Conservation (phyloP, 2,329 filamentous ascomycete genomes). For the Apiospora koreana region DNA sequence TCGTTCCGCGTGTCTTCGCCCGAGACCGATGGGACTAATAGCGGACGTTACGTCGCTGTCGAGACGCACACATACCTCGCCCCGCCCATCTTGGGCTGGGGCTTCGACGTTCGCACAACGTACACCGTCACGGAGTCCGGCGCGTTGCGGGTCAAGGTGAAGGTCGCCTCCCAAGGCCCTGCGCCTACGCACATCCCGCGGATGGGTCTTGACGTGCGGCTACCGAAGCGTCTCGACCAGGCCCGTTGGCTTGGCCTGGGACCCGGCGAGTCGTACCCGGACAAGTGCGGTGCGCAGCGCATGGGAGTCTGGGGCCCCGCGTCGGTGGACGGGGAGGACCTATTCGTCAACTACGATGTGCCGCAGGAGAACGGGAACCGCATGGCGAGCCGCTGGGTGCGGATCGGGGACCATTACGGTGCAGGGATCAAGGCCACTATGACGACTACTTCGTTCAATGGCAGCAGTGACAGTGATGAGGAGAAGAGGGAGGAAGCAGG, state of each 20-base stretch:
- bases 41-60: slow-evolving; percentile 31
- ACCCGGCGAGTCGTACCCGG: slow-evolving; percentile 64
- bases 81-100: slow-evolving; percentile 64
- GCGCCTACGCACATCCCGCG: slow-evolving; percentile 59
- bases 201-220: slow-evolving; percentile 59
- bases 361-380: slow-evolving; percentile 70
- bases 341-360: slow-evolving; percentile 63
- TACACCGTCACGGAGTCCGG: slow-evolving; percentile 54
- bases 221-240: slow-evolving; percentile 46
- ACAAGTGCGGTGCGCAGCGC: slow-evolving; percentile 58
- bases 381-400: slow-evolving; percentile 60
- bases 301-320: slow-evolving; percentile 46
- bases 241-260: slow-evolving; percentile 64
- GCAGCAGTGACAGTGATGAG: not conserved
- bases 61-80: slow-evolving; percentile 51
- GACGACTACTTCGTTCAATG: slow-evolving; percentile 17
- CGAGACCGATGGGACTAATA: slow-evolving; percentile 16
- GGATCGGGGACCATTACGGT: slow-evolving; percentile 31
- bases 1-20: slow-evolving; percentile 34
- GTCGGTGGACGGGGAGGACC: slow-evolving; percentile 40
- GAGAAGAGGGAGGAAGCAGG: not conserved
- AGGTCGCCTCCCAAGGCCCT: slow-evolving; percentile 47
- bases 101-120: slow-evolving; percentile 46
- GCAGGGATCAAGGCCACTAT: slow-evolving; percentile 26
- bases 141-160: slow-evolving; percentile 45